Base-by-base conservation (phyloP, 345 rosid genomes). In the Cardamine occulta region DNA sequence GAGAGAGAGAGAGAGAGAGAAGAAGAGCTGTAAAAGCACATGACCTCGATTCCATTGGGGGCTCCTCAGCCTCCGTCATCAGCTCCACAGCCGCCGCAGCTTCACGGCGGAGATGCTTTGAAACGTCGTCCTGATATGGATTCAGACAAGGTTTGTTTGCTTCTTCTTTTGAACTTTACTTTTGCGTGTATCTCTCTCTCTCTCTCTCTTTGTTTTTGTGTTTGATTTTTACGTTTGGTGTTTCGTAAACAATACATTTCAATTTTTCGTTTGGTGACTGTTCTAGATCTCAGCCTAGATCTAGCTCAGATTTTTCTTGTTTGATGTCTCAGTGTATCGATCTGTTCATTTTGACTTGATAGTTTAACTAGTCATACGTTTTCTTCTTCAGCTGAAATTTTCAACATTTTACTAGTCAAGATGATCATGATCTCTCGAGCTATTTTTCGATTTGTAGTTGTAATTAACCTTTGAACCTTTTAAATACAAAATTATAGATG, bases 1-100 rank as follows among this genome's bases (percentile, higher is more conserved):
- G 37, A 51, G 54, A 80, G 72, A 72, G 78, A 77, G 77, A 74
- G 77, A 70, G 48, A 60, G 4, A 26, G 28, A 35, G 14, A 45
- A n/a, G 8, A 40, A 66, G 75, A 81, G 87, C 81, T 66, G 86
- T 59, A 82, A 80, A 80, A 80, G 80, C 88, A 82, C 85, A 85
- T 87, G 91, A 81, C 91, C 62, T 79, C 88, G 2, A 65, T 80
- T 66, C 84, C 83, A 63, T 66, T 63, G 82, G 82, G 84, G 80
- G 80, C 80, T 80, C 76, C 82, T 80, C 79, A 78, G 59, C 84
- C 76, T 39, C 86, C 80, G 61, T 61, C 71, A 72, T 66, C 53
- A 54, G 79, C 74, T 55, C 80, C 15, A 4, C 72, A 63, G 37
- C 81, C 74, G 21, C 74, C 72, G 32, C 82, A 79, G 10, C 66